Conservation (phyloP, 495 filamentous ascomycete species). For the Podospora pseudoanserina region DNA sequence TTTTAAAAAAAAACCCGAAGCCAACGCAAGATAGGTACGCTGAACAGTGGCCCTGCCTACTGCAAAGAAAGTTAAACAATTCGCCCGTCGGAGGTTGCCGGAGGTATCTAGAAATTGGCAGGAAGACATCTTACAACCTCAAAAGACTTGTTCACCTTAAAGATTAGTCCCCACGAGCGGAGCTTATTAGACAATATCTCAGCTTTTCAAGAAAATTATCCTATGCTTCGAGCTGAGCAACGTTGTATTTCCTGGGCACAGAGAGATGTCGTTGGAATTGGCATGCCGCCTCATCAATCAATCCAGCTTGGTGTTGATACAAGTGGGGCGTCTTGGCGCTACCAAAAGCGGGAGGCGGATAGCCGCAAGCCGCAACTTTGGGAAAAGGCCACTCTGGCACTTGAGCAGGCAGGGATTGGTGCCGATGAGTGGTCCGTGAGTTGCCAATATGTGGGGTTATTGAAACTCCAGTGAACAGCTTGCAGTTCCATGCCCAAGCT, state of each 20-base stretch:
- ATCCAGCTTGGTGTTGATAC: background rate
- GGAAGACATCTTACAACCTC: no score
- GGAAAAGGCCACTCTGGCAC: conserved; percentile 38
- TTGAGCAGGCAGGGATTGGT: conserved; percentile 22
- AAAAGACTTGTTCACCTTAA: no score
- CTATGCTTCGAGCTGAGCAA: no score
- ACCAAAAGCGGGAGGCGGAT: conserved; percentile 10
- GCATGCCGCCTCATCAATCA: background rate
- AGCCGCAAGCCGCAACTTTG: conserved; percentile 10
- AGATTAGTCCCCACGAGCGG: no score
- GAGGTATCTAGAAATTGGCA: no score
- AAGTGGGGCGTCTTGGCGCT: background rate
- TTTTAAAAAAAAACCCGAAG: no score
- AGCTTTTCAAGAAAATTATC: no score
- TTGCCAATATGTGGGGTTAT: background rate
- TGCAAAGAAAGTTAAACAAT: no score
- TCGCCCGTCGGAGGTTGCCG: no score
- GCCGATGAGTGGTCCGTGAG: conserved; percentile 2
- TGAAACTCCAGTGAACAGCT: conserved; percentile 6
- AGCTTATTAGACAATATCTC: no score
- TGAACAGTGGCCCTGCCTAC: no score
- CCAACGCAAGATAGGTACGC: no score
- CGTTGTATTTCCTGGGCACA: background rate
- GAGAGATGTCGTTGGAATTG: background rate
- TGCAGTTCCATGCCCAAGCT: background rate